Evolutionary conservation across 2,329 filamentous ascomycete genomes (phyloP).

Genomic region (Colletotrichum orchidophilum): DNA sequence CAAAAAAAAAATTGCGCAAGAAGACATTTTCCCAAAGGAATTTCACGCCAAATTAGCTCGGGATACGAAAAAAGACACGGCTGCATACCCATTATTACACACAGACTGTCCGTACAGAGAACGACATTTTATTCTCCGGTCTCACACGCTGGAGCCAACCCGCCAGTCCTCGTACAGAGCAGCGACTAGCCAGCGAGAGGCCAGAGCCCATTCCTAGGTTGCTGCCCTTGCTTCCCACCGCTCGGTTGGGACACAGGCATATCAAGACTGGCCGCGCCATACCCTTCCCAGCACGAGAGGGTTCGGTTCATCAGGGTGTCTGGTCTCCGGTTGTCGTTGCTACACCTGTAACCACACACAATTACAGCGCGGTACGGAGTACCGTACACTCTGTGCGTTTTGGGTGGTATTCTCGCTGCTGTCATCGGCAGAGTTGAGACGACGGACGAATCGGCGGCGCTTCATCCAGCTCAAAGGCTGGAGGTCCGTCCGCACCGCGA

Average conservation of each 20-base stretch:
- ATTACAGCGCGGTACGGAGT: neutral
- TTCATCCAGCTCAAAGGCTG: constrained; percentile 13
- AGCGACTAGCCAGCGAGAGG: neutral
- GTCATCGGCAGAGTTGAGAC: constrained; percentile 32
- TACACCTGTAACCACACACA: neutral
- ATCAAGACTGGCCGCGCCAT: neutral
- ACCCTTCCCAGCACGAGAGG: neutral
- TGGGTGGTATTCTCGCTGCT: constrained; percentile 6
- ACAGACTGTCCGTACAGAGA: constrained; percentile 8
- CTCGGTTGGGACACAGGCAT: neutral
- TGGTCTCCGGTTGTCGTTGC: neutral
- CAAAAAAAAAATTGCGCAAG: constrained; percentile 12
- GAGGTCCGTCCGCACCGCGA: constrained; percentile 27
- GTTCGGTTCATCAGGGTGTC: constrained; percentile 24
- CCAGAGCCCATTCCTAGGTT: neutral
- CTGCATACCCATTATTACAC: neutral
- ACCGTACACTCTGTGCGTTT: neutral
- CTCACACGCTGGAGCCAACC: constrained; percentile 10
- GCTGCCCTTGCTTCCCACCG: constrained; percentile 1
- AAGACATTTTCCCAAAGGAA: constrained; percentile 4
- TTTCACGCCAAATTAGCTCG: constrained; percentile 25
- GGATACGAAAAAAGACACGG: constrained; percentile 7
- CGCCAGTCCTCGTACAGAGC: neutral
- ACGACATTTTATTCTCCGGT: constrained; percentile 13
- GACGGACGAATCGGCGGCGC: constrained; percentile 31